Evolutionary conservation across 106 monocot genomes (phyloP), one percentile per base, ranked within the genome.

Genomic region (Chionographis japonica): DNA sequence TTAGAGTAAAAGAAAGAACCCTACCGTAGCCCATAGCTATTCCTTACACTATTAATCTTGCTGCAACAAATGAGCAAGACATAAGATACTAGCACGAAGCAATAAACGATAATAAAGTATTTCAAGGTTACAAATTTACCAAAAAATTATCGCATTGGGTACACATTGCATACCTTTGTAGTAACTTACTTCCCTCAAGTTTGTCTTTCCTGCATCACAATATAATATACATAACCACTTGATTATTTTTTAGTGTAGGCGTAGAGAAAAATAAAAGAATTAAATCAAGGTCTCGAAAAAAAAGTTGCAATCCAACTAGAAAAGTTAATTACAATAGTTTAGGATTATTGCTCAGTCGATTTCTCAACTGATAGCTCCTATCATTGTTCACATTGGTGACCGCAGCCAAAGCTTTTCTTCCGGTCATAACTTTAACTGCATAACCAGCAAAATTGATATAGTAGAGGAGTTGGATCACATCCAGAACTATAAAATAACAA

Each of bases 401-500:
- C 59, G 56, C 66, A 37, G 58, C 74, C 51, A 74, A 66, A 38
- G 74, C 50, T 13, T 66, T 74, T 54, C 74, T 74, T 37, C 66
- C 66, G 37, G 27, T 52, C 58, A 50, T 59, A 52, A 38, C 11
- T 74, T 74, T 74, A 36, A 35, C 66, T 65, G 12, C 14, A 20
- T 12, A 72, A 40, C 27, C 40, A 49, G 35, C 42, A 46, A 43
- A 63, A 54, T 49, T 46, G 46, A 46, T 46, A 10, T 46, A 5
- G 27, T 27, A 27, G 1, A 27, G 27, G 27, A 27, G 27, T 27
- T 27, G 27, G 27, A 27, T 27, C 27, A 27, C 27, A 27, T 27
- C 1, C 27, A 27, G 27, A 27, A 27, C 27, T 27, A 27, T 27
- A 27, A 27, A 27, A 27, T 27, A 27, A 27, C 27, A 27, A 6